phyloP scores from a whole-genome alignment of 768 basidiomycete species.

The Astraeus odoratus region DNA sequence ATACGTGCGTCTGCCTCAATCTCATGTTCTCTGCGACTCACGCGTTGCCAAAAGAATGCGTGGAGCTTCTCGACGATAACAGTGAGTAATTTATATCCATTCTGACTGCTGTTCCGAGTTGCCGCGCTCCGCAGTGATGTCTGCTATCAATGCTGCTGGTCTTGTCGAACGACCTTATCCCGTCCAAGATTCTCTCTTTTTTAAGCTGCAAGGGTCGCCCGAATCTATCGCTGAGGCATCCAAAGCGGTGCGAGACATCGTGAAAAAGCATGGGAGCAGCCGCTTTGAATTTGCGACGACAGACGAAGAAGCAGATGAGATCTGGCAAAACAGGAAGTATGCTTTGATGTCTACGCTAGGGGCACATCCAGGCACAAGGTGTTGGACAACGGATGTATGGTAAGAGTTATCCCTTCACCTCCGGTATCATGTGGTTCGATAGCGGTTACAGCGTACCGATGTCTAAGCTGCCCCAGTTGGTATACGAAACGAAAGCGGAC shows the following conservation, averaged over 20 bases:
- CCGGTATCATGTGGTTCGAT: background rate
- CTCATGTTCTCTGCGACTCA: background rate
- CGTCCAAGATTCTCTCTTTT: slow-evolving; percentile 75
- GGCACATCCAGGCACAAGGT: slow-evolving; percentile 52
- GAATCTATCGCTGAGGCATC: slow-evolving; percentile 52
- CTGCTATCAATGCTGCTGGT: slow-evolving; percentile 65
- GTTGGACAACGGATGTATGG: slow-evolving; percentile 93
- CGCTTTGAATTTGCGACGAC: slow-evolving; percentile 68
- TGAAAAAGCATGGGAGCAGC: slow-evolving; percentile 58
- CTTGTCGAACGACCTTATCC: slow-evolving; percentile 56
- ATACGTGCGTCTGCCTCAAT: slow-evolving; percentile 47
- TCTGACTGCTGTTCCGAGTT: background rate
- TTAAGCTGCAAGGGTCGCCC: slow-evolving; percentile 83
- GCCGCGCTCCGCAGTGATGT: slow-evolving; percentile 48
- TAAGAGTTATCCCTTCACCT: slow-evolving; percentile 22
- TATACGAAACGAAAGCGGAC: slow-evolving; percentile 76
- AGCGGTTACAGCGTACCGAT: slow-evolving; percentile 52
- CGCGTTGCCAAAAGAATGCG: slow-evolving; percentile 52
- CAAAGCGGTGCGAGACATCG: slow-evolving; percentile 50
- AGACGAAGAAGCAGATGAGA: slow-evolving; percentile 64
- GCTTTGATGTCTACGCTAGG: slow-evolving; percentile 68
- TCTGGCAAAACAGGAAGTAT: slow-evolving; percentile 87
- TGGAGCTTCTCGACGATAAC: slow-evolving; percentile 78
- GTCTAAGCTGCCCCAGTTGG: slow-evolving; percentile 59
- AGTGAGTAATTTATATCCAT: slow-evolving; percentile 35